Conservation (phyloP, 1,284 basidiomycete species). For the Microbotryum saponariae region DNA sequence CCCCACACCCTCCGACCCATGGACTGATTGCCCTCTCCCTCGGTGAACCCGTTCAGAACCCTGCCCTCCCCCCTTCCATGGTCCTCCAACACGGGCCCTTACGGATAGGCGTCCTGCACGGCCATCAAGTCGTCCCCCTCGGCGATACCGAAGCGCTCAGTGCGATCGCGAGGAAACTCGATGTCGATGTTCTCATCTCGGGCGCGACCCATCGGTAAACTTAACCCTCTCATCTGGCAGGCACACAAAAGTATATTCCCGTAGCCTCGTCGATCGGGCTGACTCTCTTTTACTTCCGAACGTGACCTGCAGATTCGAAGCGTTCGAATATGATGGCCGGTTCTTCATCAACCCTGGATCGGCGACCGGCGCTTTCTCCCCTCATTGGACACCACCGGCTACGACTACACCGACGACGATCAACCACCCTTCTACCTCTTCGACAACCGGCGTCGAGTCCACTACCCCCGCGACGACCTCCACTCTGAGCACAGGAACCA, state of each 20-base stretch:
- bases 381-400: constrained; percentile 11
- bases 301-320: constrained; percentile 66
- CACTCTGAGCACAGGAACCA: not conserved
- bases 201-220: constrained; percentile 89
- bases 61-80: constrained; percentile 69
- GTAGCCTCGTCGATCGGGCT: too few species aligned
- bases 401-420: not conserved
- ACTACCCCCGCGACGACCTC: not conserved
- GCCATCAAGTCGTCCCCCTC: constrained; percentile 86
- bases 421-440: not conserved
- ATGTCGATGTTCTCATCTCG: constrained; percentile 88
- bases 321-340: constrained; percentile 77
- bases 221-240: not conserved
- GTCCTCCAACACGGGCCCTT: constrained; percentile 80
- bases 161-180: constrained; percentile 85
- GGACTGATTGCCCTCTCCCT: not conserved
- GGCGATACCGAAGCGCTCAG: constrained; percentile 84
- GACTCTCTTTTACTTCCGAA: too few species aligned
- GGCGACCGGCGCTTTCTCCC: constrained; percentile 72
- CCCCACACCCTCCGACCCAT: too few species aligned
- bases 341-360: constrained; percentile 97
- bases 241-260: too few species aligned
- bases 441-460: not conserved
- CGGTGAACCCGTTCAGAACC: constrained; percentile 45
- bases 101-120: constrained; percentile 86